Conservation (phyloP, 805 yeast species). For the Myxozyma udenii region DNA sequence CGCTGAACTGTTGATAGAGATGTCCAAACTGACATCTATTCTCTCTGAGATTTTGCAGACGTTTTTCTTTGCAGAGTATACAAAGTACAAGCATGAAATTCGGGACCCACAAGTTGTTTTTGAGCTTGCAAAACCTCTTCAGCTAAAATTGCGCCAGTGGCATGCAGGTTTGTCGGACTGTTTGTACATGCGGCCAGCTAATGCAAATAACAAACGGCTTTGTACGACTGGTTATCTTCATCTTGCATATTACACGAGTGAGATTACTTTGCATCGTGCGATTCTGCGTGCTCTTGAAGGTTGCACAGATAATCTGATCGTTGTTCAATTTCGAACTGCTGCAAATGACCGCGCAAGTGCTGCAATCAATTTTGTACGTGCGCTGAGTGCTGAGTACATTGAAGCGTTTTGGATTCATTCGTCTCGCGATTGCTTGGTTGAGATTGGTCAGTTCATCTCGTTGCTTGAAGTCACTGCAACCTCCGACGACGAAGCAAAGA, state of each 20-base stretch:
- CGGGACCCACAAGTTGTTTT: slow-evolving; percentile 25
- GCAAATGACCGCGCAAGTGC: slow-evolving; percentile 28
- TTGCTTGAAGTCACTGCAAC: slow-evolving; percentile 28
- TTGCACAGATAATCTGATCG: slow-evolving; percentile 16
- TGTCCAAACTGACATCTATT: slow-evolving; percentile 24
- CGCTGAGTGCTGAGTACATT: slow-evolving; percentile 31
- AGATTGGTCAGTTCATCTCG: slow-evolving; percentile 32
- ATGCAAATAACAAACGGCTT: slow-evolving; percentile 14
- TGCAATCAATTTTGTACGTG: slow-evolving; percentile 31
- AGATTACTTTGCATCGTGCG: slow-evolving; percentile 26
- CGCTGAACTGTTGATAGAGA: slow-evolving; percentile 27
- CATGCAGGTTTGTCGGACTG: slow-evolving; percentile 24
- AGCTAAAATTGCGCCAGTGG: slow-evolving; percentile 25
- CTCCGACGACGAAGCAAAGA: slow-evolving; percentile 20
- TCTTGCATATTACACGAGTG: slow-evolving; percentile 27
- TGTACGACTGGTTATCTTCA: slow-evolving; percentile 30
- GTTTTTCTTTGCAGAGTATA: slow-evolving; percentile 25
- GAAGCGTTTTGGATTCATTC: slow-evolving; percentile 35
- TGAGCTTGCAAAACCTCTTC: slow-evolving; percentile 26
- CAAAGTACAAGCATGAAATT: slow-evolving; percentile 24
- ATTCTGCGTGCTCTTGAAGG: slow-evolving; percentile 27
- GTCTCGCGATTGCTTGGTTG: slow-evolving; percentile 30
- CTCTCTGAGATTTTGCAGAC: slow-evolving; percentile 28
- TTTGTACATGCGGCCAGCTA: slow-evolving; percentile 21
- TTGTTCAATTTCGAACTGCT: slow-evolving; percentile 19